Evolutionary conservation across 2,329 filamentous ascomycete species (phyloP), one percentile per base, ranked within the genome.

Genomic region (Colletotrichum simmondsii): DNA sequence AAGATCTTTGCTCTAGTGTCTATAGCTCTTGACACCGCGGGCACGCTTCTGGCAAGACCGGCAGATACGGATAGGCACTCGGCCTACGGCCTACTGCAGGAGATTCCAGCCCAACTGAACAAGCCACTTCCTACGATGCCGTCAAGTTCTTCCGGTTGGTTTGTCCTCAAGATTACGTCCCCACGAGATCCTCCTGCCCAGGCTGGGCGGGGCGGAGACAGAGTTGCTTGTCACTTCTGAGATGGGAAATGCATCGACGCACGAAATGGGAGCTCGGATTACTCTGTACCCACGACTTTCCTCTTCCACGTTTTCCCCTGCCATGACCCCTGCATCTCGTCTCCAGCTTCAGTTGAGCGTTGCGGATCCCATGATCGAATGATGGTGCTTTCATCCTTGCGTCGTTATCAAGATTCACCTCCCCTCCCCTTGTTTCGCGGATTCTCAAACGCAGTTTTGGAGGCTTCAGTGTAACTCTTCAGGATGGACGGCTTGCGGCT

Each of bases 111-210:
- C 54, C n/a, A 26, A 42, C 30, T 37, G 5, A 28, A 56, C 16
- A 26, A 57, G 68, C 35, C 68, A 53, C 68, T 37, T 62, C 64
- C 56, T 66, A 56, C 54, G 49, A 37, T 32, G 60, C 60, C 42
- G 42, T 8, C n/a, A 53, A 24, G 49, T 59, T 28, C 8, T 42
- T 49, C 32, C 52, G 56, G 65, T 53, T 58, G 56, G 58, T 52
- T 58, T 69, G 42, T 59, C 37, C 30, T 72, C 10, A 49, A 64
- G 53, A 64, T 69, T 69, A 35, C 65, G 52, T 69, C 30, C 49
- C 65, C 69, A 69, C 53, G 53, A 58, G 53, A 68, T 68, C 58
- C 30, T 72, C 37, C 46, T 42, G 65, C 59, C 53, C 32, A 64
- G 58, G 52, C 65, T 72, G 37, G 59, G 52, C 58, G 53, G 22